Evolutionary conservation across 208 protist genomes (phyloP).

Genomic region (Acanthamoeba quina): DNA sequence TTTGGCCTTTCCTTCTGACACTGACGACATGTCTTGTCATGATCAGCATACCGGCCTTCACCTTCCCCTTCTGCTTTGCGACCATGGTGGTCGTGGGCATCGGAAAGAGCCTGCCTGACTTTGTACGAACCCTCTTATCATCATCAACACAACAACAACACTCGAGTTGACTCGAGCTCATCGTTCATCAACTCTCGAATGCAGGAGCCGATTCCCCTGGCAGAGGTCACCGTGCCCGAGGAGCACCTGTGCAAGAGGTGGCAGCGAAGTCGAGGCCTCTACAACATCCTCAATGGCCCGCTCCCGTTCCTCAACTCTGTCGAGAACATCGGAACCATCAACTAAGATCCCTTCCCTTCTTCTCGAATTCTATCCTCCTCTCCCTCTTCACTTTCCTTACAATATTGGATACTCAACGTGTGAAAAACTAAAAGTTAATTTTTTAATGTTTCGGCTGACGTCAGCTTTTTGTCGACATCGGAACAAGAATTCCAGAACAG

Average conservation of each 20-base stretch:
- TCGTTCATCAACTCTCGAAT: too few relatives aligned
- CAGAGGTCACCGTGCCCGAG: background rate
- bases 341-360: background rate
- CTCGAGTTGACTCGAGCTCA: too few relatives aligned
- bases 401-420: too few relatives aligned
- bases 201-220: background rate
- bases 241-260: slow-evolving; percentile 29
- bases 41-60: slow-evolving; percentile 4
- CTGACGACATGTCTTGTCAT: too few relatives aligned
- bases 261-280: slow-evolving; percentile 1
- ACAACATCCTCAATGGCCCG: background rate
- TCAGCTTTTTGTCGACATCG: too few relatives aligned
- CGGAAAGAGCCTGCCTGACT: background rate
- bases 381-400: too few relatives aligned
- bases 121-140: background rate
- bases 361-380: too few relatives aligned
- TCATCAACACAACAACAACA: background rate
- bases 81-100: slow-evolving; percentile 8
- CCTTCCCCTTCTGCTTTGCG: slow-evolving; percentile 48
- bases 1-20: background rate
- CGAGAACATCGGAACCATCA: background rate
- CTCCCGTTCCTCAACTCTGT: background rate
- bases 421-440: too few relatives aligned
- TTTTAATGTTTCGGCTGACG: too few relatives aligned
- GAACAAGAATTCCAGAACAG: too few relatives aligned